Conservation (phyloP, 371 early-diverging fungal genomes). For the Furculomyces boomerangus region DNA sequence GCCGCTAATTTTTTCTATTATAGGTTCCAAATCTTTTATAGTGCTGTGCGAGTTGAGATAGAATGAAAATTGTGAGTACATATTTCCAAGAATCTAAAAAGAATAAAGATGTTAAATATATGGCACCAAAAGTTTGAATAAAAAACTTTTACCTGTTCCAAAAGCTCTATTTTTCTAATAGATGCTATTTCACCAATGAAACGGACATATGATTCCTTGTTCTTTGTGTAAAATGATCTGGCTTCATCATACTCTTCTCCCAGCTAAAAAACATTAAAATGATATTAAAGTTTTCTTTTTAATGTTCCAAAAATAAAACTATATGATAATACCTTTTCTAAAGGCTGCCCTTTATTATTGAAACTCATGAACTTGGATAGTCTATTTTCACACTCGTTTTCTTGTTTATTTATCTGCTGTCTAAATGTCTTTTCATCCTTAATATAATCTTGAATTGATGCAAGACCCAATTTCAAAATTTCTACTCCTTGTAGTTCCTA, state of each 20-base stretch:
- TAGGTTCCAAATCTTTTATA: slow-evolving; percentile 52
- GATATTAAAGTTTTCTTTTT: background rate
- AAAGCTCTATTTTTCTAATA: background rate
- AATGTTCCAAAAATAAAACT: background rate
- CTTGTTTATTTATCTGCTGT: background rate
- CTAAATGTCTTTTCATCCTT: background rate
- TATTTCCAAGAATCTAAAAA: slow-evolving; percentile 38
- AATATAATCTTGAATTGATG: background rate
- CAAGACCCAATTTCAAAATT: background rate
- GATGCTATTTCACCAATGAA: background rate
- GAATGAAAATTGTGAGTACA: slow-evolving; percentile 54
- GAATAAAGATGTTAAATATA: background rate
- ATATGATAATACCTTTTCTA: background rate
- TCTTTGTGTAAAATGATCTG: background rate
- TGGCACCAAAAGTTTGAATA: too few species aligned
- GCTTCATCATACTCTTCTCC: background rate
- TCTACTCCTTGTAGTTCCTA: background rate
- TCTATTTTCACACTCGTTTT: background rate
- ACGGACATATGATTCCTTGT: background rate
- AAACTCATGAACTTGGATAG: background rate
- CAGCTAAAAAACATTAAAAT: background rate
- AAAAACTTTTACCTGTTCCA: background rate
- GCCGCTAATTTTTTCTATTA: slow-evolving; percentile 45
- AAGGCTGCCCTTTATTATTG: background rate
- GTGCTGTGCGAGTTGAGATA: slow-evolving; percentile 57